These are phyloP conservation scores for Exophiala phaeomuriformis DNA, from an alignment of 2,329 filamentous ascomycete species.

Conservation along the genomic window DNA sequence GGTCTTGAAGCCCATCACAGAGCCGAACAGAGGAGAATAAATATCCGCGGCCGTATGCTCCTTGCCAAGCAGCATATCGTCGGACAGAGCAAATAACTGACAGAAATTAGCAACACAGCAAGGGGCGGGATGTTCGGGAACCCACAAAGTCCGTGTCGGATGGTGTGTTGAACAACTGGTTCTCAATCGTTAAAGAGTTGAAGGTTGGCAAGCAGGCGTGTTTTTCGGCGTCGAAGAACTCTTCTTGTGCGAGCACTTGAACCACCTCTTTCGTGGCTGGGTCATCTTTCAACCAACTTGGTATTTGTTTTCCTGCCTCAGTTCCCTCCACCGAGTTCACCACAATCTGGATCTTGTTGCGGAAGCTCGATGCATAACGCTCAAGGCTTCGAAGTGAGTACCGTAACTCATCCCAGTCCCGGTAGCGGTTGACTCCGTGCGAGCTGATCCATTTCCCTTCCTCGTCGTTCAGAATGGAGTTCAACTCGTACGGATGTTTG, in stretches of 20 bases:
- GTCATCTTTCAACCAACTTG: slow-evolving; percentile 18
- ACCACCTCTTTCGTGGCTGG: slow-evolving; percentile 9
- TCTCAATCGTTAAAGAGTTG: slow-evolving; percentile 22
- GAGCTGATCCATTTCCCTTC: slow-evolving; percentile 20
- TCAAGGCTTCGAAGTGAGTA: slow-evolving; percentile 20
- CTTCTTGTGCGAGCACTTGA: slow-evolving; percentile 19
- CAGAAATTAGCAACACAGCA: slow-evolving; percentile 1
- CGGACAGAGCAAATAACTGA: slow-evolving; percentile 19
- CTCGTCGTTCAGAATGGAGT: slow-evolving; percentile 17
- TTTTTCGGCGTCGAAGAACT: slow-evolving; percentile 19
- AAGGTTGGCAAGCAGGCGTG: slow-evolving; percentile 20
- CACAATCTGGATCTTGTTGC: slow-evolving; percentile 21
- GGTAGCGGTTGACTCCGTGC: slow-evolving; percentile 19
- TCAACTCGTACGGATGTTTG: slow-evolving; percentile 13
- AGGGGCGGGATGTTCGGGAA: background rate
- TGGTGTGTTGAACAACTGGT: slow-evolving; percentile 21
- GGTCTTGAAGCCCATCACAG: slow-evolving; percentile 22
- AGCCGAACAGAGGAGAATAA: slow-evolving; percentile 19
- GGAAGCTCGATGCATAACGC: slow-evolving; percentile 14
- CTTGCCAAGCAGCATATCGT: slow-evolving; percentile 20
- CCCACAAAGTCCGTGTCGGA: slow-evolving; percentile 17
- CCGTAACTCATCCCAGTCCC: slow-evolving; percentile 22
- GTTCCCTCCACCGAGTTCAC: slow-evolving; percentile 18
- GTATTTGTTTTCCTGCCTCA: slow-evolving; percentile 11
- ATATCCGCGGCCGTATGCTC: slow-evolving; percentile 17